Evolutionary conservation across 2,329 filamentous ascomycete species (phyloP), one percentile per base, ranked within the genome.

Genomic region (Akanthomyces dipterigenus): DNA sequence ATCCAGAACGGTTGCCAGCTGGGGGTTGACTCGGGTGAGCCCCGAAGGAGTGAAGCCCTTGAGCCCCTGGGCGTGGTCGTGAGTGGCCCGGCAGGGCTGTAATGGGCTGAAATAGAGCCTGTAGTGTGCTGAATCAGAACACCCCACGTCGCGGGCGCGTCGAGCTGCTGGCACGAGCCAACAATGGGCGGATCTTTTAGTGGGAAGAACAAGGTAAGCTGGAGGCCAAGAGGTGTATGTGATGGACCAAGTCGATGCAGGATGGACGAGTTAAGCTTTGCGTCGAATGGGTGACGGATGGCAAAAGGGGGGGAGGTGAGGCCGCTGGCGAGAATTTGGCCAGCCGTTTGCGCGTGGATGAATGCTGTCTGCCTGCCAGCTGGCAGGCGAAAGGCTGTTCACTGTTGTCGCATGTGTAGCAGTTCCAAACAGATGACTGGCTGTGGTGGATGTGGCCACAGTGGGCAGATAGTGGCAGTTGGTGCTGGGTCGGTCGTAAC

Each of bases 41-140:
- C 42, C 55, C 28, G 22, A 26, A 31, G 31, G 48, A 46, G 42
- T 58, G 45, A 58, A n/a, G 55, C 55, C 43, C 55, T 45, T 50
- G 26, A n/a, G 55, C 55, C 43, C 55, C 55, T 50, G 28, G 55
- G 34, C 9, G 45, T 59, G 45, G 38, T 59, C 45, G 55, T 59
- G 55, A 59, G 55, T 50, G 45, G 46, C 36, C 31, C 14, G 22
- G 24, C 49, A 24, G 54, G 54, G n/a, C 28, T 56, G 54, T 8
- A 46, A 9, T 26, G 54, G 54, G n/a, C 28, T 56, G 54, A 7
- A 46, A 9, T 26, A 34, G 40, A 34, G 40, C 18, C 26, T 45
- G 24, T 26, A 31, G 53, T 20, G 38, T 16, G 53, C 53, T 55
- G 38, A 34, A 28, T 11, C 26, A 38, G 36, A 16, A 16, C 36